A percentile compares a stretch with the other conserved stretches of the same genome.
These are phyloP conservation scores for Remersonia thermophila DNA, from an alignment of 2,329 filamentous ascomycete species.

Conservation along the genomic window DNA sequence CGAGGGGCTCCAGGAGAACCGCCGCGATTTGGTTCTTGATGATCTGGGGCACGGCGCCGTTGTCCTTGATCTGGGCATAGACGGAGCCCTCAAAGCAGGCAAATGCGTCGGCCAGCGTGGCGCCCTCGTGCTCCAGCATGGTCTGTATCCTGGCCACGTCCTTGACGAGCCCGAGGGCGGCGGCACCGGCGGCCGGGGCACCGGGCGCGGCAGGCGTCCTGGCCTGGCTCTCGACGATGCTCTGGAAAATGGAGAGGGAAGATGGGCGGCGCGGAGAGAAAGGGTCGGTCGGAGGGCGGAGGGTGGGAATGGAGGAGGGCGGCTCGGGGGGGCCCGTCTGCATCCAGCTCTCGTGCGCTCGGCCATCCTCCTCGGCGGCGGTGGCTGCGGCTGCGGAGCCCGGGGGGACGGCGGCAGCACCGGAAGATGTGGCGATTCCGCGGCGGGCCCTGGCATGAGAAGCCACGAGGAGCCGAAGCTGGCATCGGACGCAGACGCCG, in stretches of 20 bases:
- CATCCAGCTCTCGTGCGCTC: neutral
- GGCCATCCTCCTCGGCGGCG: neutral
- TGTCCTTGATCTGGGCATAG: constrained; percentile 20
- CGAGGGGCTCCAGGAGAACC: constrained; percentile 21
- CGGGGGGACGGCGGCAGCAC: neutral
- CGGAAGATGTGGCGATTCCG: constrained; percentile 7
- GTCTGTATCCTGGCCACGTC: constrained; percentile 19
- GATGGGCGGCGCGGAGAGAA: constrained; percentile 1
- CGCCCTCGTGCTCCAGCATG: constrained; percentile 16
- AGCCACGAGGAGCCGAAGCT: constrained; percentile 10
- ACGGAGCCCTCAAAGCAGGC: constrained; percentile 23
- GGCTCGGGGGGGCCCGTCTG: neutral
- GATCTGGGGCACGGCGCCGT: constrained; percentile 18
- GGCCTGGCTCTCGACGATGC: constrained; percentile 10
- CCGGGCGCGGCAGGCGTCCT: neutral
- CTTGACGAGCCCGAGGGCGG: constrained; percentile 18
- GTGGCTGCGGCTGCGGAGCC: neutral
- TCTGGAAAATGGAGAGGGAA: constrained; percentile 15
- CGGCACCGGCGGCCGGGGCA: neutral
- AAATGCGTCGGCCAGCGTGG: constrained; percentile 15
- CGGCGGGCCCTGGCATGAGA: constrained; percentile 5
- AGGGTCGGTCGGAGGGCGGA: neutral
- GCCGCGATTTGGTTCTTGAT: constrained; percentile 20
- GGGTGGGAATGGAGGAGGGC: neutral
- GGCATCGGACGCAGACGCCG: constrained; percentile 17